Percentiles rank a stretch among this genome's conserved stretches.
phyloP scores from a whole-genome alignment of 1,139 yeast species.

The Cylindricascospora bacillispora region DNA sequence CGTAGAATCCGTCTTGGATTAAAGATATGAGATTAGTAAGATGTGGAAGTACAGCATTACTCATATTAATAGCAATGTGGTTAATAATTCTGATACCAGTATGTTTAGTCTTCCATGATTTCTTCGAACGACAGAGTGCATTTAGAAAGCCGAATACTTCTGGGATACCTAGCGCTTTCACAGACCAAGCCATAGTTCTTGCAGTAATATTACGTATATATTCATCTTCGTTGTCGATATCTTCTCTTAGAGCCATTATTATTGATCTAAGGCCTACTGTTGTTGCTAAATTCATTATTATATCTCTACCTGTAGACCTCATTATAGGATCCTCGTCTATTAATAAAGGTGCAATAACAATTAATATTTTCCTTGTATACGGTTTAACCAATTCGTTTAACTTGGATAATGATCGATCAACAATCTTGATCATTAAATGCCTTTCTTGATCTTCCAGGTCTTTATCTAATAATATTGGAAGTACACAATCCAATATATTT shows the following conservation, averaged over 20 bases:
- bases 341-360: constrained; percentile 67
- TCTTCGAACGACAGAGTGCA: constrained; percentile 72
- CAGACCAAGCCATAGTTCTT: constrained; percentile 73
- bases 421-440: constrained; percentile 63
- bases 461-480: constrained; percentile 67
- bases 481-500: constrained; percentile 49
- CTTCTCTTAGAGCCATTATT: constrained; percentile 68
- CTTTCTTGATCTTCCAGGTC: constrained; percentile 72
- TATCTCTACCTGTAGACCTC: constrained; percentile 68
- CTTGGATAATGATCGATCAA: constrained; percentile 55
- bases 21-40: constrained; percentile 53
- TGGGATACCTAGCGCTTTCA: constrained; percentile 65
- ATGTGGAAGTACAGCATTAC: constrained; percentile 69
- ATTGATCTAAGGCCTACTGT: constrained; percentile 77
- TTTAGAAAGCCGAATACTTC: constrained; percentile 63
- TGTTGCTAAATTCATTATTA: constrained; percentile 59
- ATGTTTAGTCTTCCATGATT: constrained; percentile 77
- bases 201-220: constrained; percentile 69
- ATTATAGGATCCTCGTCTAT: constrained; percentile 69
- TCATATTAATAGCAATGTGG: constrained; percentile 57
- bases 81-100: constrained; percentile 75
- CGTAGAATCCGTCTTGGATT: constrained; percentile 48
- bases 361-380: constrained; percentile 56
- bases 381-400: constrained; percentile 51
- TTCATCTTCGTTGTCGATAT: constrained; percentile 74